Percentiles rank a stretch among this genome's conserved stretches.
phyloP scores from a whole-genome alignment of 176 grass and related monocot genomes.

The Rhipidocladum racemiflorum region DNA sequence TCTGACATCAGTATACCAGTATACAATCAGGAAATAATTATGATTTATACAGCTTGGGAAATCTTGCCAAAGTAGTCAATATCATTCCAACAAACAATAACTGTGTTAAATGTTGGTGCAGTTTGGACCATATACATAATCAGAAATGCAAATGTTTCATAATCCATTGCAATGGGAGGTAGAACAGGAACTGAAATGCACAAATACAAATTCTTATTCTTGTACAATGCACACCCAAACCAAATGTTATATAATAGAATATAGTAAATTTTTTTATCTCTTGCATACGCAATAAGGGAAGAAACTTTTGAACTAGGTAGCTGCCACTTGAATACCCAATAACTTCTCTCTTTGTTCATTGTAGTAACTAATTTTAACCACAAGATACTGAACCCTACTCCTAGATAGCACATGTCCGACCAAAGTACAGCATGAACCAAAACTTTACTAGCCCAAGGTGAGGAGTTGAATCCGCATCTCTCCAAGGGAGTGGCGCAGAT shows the following conservation, averaged over 20 bases:
- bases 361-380: neutral
- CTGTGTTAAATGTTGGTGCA: neutral
- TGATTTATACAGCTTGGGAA: neutral
- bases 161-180: neutral
- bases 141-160: neutral
- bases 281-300: neutral
- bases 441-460: neutral
- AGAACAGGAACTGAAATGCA: neutral
- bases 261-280: neutral
- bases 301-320: neutral
- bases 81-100: neutral
- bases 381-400: neutral
- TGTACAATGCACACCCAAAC: neutral
- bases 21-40: neutral
- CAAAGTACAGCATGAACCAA: neutral
- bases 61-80: neutral
- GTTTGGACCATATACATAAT: neutral
- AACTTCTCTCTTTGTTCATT: neutral
- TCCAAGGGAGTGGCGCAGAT: slow-evolving; percentile 75
- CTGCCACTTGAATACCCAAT: neutral
- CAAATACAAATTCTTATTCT: neutral
- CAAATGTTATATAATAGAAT: neutral
- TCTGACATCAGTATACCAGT: neutral
- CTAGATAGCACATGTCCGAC: neutral
- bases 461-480: slow-evolving; percentile 34